Evolutionary conservation across 306 rosid species (phyloP).

Genomic region (Malus sylvestris): DNA sequence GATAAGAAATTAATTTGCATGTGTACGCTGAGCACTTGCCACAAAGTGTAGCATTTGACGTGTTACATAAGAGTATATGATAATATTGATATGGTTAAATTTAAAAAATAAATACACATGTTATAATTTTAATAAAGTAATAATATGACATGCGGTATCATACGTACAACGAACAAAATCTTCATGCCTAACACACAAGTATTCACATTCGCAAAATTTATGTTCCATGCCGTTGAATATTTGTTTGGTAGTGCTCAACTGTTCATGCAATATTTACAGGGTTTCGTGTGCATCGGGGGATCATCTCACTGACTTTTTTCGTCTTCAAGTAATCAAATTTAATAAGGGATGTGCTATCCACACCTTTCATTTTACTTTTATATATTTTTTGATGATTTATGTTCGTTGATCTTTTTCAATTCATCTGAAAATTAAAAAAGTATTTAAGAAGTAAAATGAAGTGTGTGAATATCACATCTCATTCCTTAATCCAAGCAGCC

Average conservation of each 20-base stretch:
- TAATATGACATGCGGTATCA: background rate
- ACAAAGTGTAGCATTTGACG: too few species aligned
- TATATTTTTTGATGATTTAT: too few species aligned
- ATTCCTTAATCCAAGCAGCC: background rate
- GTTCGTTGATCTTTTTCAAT: too few species aligned
- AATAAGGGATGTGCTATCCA: too few species aligned
- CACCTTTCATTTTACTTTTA: too few species aligned
- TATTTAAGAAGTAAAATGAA: too few species aligned
- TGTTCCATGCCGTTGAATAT: background rate
- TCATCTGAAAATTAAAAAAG: too few species aligned
- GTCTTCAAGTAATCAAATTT: background rate
- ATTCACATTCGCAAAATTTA: background rate
- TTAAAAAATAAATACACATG: too few species aligned
- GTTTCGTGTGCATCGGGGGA: constrained; percentile 12
- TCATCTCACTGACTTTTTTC: background rate
- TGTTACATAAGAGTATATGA: too few species aligned
- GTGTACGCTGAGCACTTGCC: background rate
- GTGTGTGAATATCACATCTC: too few species aligned
- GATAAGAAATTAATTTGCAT: background rate
- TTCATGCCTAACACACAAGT: background rate
- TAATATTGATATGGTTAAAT: too few species aligned
- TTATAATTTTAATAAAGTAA: too few species aligned
- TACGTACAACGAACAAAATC: background rate
- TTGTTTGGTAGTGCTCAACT: constrained; percentile 13
- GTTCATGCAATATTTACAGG: constrained; percentile 4